Base-by-base conservation (phyloP, 371 early-diverging fungal species). In the Syncephalastrum racemosum region DNA sequence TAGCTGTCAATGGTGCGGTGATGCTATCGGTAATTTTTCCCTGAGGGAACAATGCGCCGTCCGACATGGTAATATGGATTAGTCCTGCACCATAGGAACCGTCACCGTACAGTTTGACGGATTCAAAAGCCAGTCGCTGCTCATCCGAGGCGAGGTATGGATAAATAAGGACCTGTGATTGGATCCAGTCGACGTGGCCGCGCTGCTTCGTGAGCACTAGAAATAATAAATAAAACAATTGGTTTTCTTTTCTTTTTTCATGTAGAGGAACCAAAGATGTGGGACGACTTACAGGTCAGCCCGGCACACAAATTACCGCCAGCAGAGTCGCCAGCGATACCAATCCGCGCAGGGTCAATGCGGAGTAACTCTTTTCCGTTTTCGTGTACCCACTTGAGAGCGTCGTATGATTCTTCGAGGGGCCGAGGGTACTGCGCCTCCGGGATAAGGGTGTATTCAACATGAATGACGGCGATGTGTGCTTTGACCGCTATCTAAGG, bases 261-360 rank as follows among this genome's bases (percentile, higher is more conserved):
- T 40, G 5, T n/a, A n/a, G n/a, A n/a, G n/a, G n/a, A 27, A 27
- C 27, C 27, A 27, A 27, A 7, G 27, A 27, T 1, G 27, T 27
- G 27, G 27, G 27, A 6, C 27, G 0, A 53, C 53, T 22, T 20
- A 53, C 41, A 12, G 16, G 19, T 7, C 7, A 50, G n/a, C 7
- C 48, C 53, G 16, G 60, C 54, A 8, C 51, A 22, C 10, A 62
- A 10, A 25, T 62, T 62, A 16, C 57, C 62, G 20, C 62, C 62
- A n/a, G 62, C 56, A 27, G 52, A 52, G 36, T 62, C 62, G n/a
- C 62, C 62, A n/a, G 40, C 51, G 22, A 62, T 43, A 20, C 47
- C 62, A 42, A 62, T 27, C 27, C 27, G 27, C 6, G 27, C 27
- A 27, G 27, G 27, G 7, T 27, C 27, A 27, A 27, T 27, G 27